These are phyloP conservation scores for Solanum chacoense DNA, from an alignment of 305 asterid genomes.

Conservation along the genomic window DNA sequence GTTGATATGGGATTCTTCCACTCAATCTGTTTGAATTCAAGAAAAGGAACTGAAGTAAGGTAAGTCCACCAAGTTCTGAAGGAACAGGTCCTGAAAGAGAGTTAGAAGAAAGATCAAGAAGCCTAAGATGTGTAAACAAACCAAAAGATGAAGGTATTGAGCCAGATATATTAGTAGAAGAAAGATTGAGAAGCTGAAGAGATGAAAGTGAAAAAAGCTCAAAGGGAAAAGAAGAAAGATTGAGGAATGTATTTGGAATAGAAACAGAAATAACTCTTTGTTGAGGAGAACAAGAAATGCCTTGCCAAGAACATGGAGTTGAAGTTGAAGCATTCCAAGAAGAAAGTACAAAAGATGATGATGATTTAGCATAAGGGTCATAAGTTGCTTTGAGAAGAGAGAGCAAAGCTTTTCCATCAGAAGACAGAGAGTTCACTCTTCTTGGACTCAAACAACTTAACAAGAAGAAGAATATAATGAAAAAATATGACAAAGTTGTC, in stretches of 20 bases:
- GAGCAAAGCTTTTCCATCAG: conserved; percentile 80
- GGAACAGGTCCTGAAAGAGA: conserved; percentile 57
- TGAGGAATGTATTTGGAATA: conserved; percentile 66
- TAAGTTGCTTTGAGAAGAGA: conserved; percentile 49
- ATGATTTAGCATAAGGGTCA: conserved; percentile 36
- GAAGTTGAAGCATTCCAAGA: conserved; percentile 62
- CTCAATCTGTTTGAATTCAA: conserved; percentile 56
- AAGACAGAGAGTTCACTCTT: conserved; percentile 32
- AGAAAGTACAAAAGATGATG: conserved; percentile 51
- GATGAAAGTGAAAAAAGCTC: conserved; percentile 61
- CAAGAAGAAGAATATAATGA: conserved; percentile 12
- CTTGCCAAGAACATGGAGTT: conserved; percentile 91
- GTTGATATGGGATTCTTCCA: conserved; percentile 55
- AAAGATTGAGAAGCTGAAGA: conserved; percentile 75
- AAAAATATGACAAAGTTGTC: conserved; percentile 8
- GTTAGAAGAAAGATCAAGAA: conserved; percentile 67
- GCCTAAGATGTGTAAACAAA: conserved; percentile 46
- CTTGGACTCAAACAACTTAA: conserved; percentile 4
- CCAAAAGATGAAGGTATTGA: conserved; percentile 56
- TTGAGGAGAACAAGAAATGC: conserved; percentile 78
- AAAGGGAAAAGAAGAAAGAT: conserved; percentile 54
- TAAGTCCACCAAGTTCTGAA: conserved; percentile 45
- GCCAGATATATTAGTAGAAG: conserved; percentile 81
- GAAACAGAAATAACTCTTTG: conserved; percentile 74
- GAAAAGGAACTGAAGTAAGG: conserved; percentile 58